Base-by-base conservation (phyloP, 108 stramenopile species). In the Discostella stelligeroides region DNA sequence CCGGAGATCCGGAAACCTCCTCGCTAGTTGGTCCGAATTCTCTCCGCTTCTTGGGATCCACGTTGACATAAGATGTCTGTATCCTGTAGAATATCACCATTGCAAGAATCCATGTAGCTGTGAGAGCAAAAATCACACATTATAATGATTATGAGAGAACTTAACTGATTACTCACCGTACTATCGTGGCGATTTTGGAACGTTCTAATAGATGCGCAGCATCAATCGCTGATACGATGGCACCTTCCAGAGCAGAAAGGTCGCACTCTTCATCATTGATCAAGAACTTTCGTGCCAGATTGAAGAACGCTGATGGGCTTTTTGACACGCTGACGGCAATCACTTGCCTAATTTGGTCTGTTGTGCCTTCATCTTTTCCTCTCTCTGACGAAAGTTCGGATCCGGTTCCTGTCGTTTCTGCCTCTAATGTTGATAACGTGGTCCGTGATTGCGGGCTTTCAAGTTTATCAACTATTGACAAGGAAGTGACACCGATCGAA, bases 271-370 rank as follows among this genome's bases (percentile, higher is more conserved):
- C 91, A 67, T 92, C 88, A 27, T 86, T 88, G n/a, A 87, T 82
- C 46, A 92, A 81, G 65, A 92, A 92, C 64, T 89, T 92, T 50
- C 87, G 53, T 40, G 91, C 88, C 30, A 92, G 73, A 59, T 92
- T 89, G 72, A 92, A 92, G 60, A 90, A 92, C 15, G 88, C 91
- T 10, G 87, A 81, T 24, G 91, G 91, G 23, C 85, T 80, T 68
- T 90, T 92, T 39, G 88, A 88, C 24, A 89, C 91, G 57, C 88
- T 90, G 37, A 92, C 91, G n/a, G 91, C 91, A 72, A 92, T 92
- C 2, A 90, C 84, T 63, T 92, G 91, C 55, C 88, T 30, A 40
- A 80, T 66, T 20, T 68, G 70, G 18, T 73, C 51, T 24, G 49
- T 21, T 13, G 58, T 48, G 8, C 17, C 28, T 66, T 66, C 73